Percentiles rank a stretch among this genome's conserved stretches.
These are phyloP conservation scores for Starmera amethionina DNA, from an alignment of 805 yeast genomes.

Conservation along the genomic window DNA sequence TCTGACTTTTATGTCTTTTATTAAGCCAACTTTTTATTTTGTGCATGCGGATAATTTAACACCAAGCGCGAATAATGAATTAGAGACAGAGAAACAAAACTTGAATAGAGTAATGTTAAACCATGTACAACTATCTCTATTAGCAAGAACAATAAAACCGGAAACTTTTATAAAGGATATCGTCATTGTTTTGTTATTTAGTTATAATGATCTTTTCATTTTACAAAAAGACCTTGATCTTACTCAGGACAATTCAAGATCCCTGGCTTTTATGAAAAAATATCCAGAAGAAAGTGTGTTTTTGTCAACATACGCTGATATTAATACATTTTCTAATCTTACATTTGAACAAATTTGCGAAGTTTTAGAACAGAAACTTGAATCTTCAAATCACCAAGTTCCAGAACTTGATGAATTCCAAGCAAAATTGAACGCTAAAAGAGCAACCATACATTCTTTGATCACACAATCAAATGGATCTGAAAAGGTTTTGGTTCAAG, in stretches of 20 bases:
- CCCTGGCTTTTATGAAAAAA: slow-evolving; percentile 1
- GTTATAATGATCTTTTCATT: slow-evolving; percentile 2
- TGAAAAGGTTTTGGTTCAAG: background rate
- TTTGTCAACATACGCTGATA: slow-evolving; percentile 1
- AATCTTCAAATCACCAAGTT: background rate
- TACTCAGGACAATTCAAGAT: no score
- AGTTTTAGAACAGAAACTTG: background rate
- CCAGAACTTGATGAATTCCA: background rate
- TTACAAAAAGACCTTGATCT: background rate
- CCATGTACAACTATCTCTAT: slow-evolving; percentile 7
- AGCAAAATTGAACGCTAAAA: background rate
- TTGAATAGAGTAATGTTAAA: slow-evolving; percentile 10
- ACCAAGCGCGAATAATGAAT: background rate
- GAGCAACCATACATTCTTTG: background rate
- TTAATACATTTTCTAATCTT: slow-evolving; percentile 1
- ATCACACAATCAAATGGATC: background rate
- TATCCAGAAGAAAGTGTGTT: slow-evolving; percentile 8
- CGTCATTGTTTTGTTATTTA: slow-evolving; percentile 3
- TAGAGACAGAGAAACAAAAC: slow-evolving; percentile 7
- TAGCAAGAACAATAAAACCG: slow-evolving; percentile 5
- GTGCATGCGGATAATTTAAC: slow-evolving; percentile 8
- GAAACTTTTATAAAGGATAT: slow-evolving; percentile 3
- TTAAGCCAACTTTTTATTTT: slow-evolving; percentile 12
- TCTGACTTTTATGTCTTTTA: slow-evolving; percentile 7
- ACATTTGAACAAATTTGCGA: background rate